Conservation (phyloP, 1,284 basidiomycete species). For the Termitomyces sp. region DNA sequence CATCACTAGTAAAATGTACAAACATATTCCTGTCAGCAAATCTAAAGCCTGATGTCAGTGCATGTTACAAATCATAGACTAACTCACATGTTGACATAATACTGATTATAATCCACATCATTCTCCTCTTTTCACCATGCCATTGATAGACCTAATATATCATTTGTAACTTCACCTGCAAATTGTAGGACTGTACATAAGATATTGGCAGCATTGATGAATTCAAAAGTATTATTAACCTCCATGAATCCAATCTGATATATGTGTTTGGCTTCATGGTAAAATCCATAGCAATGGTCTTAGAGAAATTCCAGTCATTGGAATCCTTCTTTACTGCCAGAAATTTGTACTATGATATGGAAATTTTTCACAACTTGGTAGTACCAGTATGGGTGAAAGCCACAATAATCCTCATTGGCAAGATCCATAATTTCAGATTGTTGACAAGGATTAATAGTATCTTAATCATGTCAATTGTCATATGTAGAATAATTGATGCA, state of each 20-base stretch:
- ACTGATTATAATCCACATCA: background rate
- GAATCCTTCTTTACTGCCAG: background rate
- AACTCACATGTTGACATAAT: background rate
- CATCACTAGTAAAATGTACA: background rate
- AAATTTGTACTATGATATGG: background rate
- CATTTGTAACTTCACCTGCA: background rate
- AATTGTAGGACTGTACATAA: background rate
- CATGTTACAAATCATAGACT: background rate
- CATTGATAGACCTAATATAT: background rate
- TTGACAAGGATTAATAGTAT: background rate
- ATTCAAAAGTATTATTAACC: background rate
- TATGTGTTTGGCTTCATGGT: background rate
- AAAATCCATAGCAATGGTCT: background rate
- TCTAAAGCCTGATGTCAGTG: background rate
- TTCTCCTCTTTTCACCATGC: background rate
- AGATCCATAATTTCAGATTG: background rate
- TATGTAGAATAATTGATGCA: background rate
- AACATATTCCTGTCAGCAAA: background rate
- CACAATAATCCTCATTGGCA: background rate
- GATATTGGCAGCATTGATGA: background rate
- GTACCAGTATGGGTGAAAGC: background rate
- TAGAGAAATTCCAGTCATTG: background rate
- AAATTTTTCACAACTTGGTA: background rate
- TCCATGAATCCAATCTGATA: background rate
- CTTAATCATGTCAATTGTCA: background rate